These are phyloP conservation scores for Hypholoma fasciculare DNA, from an alignment of 768 basidiomycete species.

Conservation along the genomic window DNA sequence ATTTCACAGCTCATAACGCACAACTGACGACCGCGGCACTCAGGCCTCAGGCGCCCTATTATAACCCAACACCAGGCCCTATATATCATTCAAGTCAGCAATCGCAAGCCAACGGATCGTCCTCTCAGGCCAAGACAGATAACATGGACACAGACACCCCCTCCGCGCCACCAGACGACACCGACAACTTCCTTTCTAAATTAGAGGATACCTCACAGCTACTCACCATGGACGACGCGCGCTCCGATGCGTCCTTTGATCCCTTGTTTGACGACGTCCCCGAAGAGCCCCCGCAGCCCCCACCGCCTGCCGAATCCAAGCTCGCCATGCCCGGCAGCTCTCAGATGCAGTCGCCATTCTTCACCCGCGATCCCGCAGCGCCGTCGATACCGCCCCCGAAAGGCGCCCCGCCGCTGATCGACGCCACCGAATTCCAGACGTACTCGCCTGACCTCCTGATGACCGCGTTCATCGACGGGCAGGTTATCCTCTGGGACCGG, in stretches of 20 bases:
- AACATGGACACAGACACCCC: slow-evolving; percentile 15
- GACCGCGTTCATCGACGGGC: slow-evolving; percentile 90
- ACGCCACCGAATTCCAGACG: slow-evolving; percentile 53
- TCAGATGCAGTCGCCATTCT: slow-evolving; percentile 13
- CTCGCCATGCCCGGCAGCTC: slow-evolving; percentile 21
- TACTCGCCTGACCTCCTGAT: slow-evolving; percentile 85
- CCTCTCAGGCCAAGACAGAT: neutral
- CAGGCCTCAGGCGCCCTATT: slow-evolving; percentile 55
- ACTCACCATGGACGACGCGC: slow-evolving; percentile 49
- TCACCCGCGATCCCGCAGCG: slow-evolving; percentile 16
- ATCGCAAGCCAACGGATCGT: slow-evolving; percentile 5
- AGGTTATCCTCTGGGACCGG: slow-evolving; percentile 90
- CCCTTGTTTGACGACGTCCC: slow-evolving; percentile 83
- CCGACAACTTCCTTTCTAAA: slow-evolving; percentile 1
- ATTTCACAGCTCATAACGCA: slow-evolving; percentile 78
- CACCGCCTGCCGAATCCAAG: slow-evolving; percentile 17
- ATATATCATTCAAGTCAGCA: slow-evolving; percentile 14
- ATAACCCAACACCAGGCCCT: slow-evolving; percentile 24
- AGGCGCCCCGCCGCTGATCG: slow-evolving; percentile 75
- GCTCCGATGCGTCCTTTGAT: slow-evolving; percentile 82
- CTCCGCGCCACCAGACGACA: neutral
- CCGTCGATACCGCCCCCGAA: slow-evolving; percentile 57
- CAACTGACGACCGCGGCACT: slow-evolving; percentile 84
- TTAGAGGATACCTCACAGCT: slow-evolving; percentile 9
- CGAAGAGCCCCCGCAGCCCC: slow-evolving; percentile 15